phyloP scores from a whole-genome alignment of 192 early-diverging fungal species.

The Coemansia sp. region DNA sequence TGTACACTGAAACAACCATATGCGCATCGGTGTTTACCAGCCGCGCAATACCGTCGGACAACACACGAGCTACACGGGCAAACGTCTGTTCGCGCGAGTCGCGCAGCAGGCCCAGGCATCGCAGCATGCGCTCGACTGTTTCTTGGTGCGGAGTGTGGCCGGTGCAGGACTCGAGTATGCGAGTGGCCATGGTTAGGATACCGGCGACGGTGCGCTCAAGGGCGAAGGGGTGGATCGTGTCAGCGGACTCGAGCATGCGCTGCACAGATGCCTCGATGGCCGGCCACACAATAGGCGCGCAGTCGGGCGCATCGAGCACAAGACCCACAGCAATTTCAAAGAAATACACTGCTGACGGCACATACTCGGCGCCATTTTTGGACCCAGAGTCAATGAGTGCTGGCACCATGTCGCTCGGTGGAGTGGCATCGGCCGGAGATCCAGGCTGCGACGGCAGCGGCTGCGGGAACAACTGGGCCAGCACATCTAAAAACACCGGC shows the following conservation, averaged over 20 bases:
- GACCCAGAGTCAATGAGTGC: neutral
- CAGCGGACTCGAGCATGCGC: constrained; percentile 67
- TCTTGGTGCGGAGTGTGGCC: constrained; percentile 16
- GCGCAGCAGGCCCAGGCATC: constrained; percentile 50
- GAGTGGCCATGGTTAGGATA: constrained; percentile 68
- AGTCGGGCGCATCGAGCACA: constrained; percentile 14
- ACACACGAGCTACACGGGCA: constrained; percentile 34
- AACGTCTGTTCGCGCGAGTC: constrained; percentile 56
- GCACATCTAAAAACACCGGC: constrained; percentile 18
- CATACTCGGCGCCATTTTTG: constrained; percentile 9
- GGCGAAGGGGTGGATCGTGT: constrained; percentile 59
- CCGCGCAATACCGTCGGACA: constrained; percentile 30
- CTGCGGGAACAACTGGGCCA: constrained; percentile 33
- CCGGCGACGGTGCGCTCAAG: constrained; percentile 78
- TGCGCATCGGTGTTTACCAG: constrained; percentile 27
- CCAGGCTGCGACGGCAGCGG: constrained; percentile 27
- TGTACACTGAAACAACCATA: constrained; percentile 4
- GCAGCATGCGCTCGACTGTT: constrained; percentile 33
- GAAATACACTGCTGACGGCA: constrained; percentile 40
- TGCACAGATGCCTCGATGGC: constrained; percentile 67
- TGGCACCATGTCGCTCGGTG: neutral
- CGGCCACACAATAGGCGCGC: constrained; percentile 54
- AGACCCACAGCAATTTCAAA: constrained; percentile 42
- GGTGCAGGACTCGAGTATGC: constrained; percentile 34
- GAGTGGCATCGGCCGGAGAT: constrained; percentile 20